Evolutionary conservation across 73 alveolate species (phyloP), one percentile per base, ranked within the genome.

Genomic region (Loxodes magnus): DNA sequence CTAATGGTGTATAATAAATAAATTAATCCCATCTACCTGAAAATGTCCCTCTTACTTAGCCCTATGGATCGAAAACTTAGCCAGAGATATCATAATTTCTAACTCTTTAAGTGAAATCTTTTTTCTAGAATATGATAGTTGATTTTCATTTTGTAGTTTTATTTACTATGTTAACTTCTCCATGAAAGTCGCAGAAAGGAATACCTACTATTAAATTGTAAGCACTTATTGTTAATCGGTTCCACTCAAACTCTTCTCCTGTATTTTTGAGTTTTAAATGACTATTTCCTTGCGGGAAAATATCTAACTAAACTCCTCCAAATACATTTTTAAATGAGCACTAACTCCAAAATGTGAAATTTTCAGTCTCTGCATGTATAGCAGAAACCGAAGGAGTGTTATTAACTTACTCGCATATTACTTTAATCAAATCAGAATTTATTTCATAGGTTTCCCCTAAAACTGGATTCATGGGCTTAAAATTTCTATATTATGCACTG

Each of bases 371-470:
- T 16, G 93, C 80, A 38, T 65, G 73, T 59, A 88, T 71, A 3
- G 99, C 99, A 0, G 98, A 77, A 4, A 89, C 72, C 43, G 92
- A 93, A 2, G 98, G 98, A 62, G 80, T 79, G 68, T 89, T 96
- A 3, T 82, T 37, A 0, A 89, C 98, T 62, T 89, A 82, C 36
- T 89, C 98, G 21, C 84, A 46, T 33, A 85, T 56, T 43, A 65
- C 60, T 43, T 85, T 70, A 34, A 58, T 81, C 20, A 62, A 62
- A 29, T 80, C 77, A 22, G 67, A 78, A 31, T 42, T 56, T 24
- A 71, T 53, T 74, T 89, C 98, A 67, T 43, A 89, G 4, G 98
- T 89, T 71, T 89, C 98, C 28, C 98, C 98, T 23, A 85, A 71
- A 16, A 89, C 44, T 7, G 98, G 97, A 73, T 88, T 92, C 54